A percentile compares a stretch with the other conserved stretches of the same genome.
phyloP scores from a whole-genome alignment of 179 eudicot genomes.

The Spergularia azorica region DNA sequence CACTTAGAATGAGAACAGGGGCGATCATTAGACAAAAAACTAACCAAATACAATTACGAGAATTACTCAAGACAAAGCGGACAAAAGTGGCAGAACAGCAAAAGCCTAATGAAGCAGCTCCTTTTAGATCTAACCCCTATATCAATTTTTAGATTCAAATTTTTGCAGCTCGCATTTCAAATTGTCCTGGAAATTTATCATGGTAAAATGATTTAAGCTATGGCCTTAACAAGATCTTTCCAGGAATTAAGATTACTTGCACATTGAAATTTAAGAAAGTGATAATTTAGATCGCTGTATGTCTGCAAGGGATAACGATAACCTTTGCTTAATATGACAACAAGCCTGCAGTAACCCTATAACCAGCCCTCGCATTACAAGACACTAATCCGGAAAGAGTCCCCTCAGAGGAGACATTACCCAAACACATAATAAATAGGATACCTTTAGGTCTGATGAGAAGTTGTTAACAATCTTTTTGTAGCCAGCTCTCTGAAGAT shows the following conservation, averaged over 20 bases:
- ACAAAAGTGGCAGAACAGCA: no score
- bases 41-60: no score
- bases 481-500: slow-evolving; percentile 76
- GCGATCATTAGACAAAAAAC: no score
- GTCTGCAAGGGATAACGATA: not conserved
- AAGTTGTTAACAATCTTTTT: slow-evolving; percentile 63
- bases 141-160: no score
- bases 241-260: not conserved
- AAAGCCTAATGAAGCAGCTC: no score
- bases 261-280: not conserved
- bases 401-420: not conserved
- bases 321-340: not conserved
- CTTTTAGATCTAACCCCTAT: no score
- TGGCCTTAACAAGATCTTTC: not conserved
- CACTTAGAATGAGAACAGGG: no score
- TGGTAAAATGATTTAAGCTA: not conserved
- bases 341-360: not conserved
- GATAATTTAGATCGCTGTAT: not conserved
- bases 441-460: slow-evolving; percentile 81
- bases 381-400: not conserved
- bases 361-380: not conserved
- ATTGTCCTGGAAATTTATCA: no score
- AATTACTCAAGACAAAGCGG: no score
- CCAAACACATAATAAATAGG: slow-evolving; percentile 9
- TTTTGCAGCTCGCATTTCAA: no score